Evolutionary conservation across 2,329 filamentous ascomycete species (phyloP).

Genomic region (Parastagonospora nodorum): DNA sequence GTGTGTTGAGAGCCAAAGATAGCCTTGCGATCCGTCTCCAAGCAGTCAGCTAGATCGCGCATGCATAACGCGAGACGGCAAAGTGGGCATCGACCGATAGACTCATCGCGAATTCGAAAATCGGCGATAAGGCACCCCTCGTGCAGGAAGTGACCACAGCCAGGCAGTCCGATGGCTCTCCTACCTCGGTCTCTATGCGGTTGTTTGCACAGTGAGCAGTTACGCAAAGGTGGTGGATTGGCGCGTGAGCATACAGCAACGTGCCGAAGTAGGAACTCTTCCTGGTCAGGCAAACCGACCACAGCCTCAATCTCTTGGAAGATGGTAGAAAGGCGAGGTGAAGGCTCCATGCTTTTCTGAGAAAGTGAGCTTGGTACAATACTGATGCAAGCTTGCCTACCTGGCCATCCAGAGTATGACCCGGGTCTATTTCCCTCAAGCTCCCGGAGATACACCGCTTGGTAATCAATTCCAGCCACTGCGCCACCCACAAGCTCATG

Average conservation of each 20-base stretch:
- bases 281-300: background rate
- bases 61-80: conserved; percentile 7
- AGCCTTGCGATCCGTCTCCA: conserved; percentile 10
- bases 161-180: background rate
- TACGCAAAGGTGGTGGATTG: conserved; percentile 1
- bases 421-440: no score
- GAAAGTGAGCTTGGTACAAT: no score
- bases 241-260: background rate
- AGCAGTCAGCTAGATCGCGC: conserved; percentile 11
- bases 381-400: no score
- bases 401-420: no score
- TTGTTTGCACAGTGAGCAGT: conserved; percentile 7
- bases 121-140: conserved; percentile 6
- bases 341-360: background rate
- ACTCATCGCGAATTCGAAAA: conserved; percentile 2
- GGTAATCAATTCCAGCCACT: no score
- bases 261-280: conserved; percentile 6
- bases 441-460: no score
- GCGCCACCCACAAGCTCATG: no score
- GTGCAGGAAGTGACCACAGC: conserved; percentile 5
- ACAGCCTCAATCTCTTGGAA: conserved; percentile 6
- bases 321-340: conserved; percentile 4
- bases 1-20: conserved; percentile 14
- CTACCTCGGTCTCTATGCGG: background rate
- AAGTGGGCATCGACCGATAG: conserved; percentile 8